Percentiles rank a stretch among this genome's conserved stretches.
These are phyloP conservation scores for Eremomyces bilateralis DNA, from an alignment of 495 filamentous ascomycete species.

Conservation along the genomic window DNA sequence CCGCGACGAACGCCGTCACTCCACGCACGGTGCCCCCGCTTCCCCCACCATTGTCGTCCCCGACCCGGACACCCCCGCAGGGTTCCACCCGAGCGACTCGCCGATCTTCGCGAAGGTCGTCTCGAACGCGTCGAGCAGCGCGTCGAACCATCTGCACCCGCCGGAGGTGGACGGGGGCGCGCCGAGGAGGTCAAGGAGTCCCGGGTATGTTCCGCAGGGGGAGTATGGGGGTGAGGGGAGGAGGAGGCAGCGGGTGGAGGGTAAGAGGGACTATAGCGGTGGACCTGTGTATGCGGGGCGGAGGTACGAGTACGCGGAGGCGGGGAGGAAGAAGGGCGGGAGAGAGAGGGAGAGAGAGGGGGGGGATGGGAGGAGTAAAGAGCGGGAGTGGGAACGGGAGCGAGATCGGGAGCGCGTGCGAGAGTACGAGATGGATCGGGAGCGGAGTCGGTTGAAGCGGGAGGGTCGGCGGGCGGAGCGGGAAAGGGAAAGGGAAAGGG, in stretches of 20 bases:
- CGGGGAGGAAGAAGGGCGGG: conserved; percentile 1
- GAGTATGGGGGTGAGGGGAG: background rate
- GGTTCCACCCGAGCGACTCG: background rate
- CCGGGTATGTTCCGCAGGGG: background rate
- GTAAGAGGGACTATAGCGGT: conserved; percentile 4
- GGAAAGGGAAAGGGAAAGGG: conserved; percentile 5
- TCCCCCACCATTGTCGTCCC: conserved; percentile 1
- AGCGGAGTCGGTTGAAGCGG: background rate
- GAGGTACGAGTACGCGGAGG: conserved; percentile 3
- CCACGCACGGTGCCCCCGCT: conserved; percentile 1
- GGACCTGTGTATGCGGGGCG: background rate
- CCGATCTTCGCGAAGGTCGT: background rate
- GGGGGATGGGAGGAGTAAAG: background rate
- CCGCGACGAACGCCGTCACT: background rate
- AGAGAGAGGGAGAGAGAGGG: conserved; percentile 2
- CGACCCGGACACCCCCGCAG: too few species aligned
- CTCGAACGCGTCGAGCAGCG: background rate
- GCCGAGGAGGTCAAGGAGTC: background rate
- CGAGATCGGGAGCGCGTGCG: background rate
- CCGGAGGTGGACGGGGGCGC: background rate
- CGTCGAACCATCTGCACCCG: background rate
- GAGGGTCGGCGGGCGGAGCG: conserved; percentile 1
- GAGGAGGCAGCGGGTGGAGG: conserved; percentile 3
- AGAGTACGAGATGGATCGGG: background rate
- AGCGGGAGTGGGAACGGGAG: conserved; percentile 5